Base-by-base conservation (phyloP, 352 stramenopile species). In the Peronospora belbahrii region DNA sequence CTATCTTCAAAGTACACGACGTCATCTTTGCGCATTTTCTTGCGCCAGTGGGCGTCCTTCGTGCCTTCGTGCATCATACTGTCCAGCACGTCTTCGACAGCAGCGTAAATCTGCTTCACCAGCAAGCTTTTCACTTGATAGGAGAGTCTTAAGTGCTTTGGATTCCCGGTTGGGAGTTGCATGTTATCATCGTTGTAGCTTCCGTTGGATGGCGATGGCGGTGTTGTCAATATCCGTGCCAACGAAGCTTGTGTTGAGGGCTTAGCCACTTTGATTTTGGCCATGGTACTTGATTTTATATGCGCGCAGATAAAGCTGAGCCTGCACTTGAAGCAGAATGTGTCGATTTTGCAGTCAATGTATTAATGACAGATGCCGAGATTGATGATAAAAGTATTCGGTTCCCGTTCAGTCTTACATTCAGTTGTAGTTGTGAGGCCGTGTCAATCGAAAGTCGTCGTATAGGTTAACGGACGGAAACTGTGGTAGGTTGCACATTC, bases 1-100 rank as follows among this genome's bases (percentile, higher is more conserved):
- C 40, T 41, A 53, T 74, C 65, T 45, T 65, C 53, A 22, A 56
- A 74, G 51, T 71, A 74, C 3, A 59, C 44, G n/a, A 71, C 24
- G 37, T 57, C 55, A 40, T 69, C 52, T 44, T 71, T 71, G 14
- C 45, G 50, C 57, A 64, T 64, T 25, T 62, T 66, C 23, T 27
- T 30, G 10, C 57, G 42, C 61, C 62, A 69, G 11, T 64, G 41
- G 3, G 47, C 35, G 18, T 62, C 52, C 14, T 57, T 11, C 13
- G 50, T 58, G 14, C 46, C 54, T 50, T 69, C 58, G 24, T 59
- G 42, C 49, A 66, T 55, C 62, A 70, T 71, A 14, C 46, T 59
- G 15, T 69, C 62, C 36, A 74, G 32, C 11, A 74, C 53, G 24
- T 67, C 46, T 41, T 71, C 53, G 2, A 69, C 61, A 2, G 62